A percentile compares a stretch with the other conserved stretches of the same genome.
Conservation (phyloP, 768 basidiomycete species). For the Crepidotus variabilis region DNA sequence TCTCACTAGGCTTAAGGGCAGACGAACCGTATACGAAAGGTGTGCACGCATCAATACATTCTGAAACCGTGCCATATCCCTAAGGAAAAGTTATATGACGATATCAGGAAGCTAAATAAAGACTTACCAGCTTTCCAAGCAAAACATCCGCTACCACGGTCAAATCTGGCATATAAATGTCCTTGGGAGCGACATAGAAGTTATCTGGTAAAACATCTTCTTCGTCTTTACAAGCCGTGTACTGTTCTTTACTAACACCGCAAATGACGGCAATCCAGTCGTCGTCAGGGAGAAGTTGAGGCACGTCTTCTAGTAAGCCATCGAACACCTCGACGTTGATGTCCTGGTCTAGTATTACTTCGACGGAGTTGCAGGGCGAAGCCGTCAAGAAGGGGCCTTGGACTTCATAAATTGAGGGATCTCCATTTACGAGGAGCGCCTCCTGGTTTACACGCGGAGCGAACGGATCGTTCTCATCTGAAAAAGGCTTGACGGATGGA, state of each 20-base stretch:
- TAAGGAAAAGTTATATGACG: not conserved
- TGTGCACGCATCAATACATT: too few relatives aligned
- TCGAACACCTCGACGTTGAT: conserved; percentile 12
- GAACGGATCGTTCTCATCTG: too few relatives aligned
- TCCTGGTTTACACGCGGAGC: too few relatives aligned
- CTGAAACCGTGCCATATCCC: not conserved
- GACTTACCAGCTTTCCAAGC: conserved; percentile 69
- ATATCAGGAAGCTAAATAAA: not conserved
- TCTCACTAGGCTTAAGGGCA: too few relatives aligned
- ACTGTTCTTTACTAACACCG: too few relatives aligned
- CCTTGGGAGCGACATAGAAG: conserved; percentile 73
- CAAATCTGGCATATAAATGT: conserved; percentile 82
- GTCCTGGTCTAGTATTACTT: conserved; percentile 14
- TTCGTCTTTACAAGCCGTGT: conserved; percentile 20
- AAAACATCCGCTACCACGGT: conserved; percentile 72
- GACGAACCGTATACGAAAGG: too few relatives aligned
- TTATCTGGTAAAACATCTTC: conserved; percentile 51
- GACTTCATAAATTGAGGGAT: not conserved
- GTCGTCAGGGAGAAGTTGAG: conserved; percentile 55
- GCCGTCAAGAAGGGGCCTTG: conserved; percentile 12
- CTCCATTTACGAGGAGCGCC: too few relatives aligned
- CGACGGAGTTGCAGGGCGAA: conserved; percentile 7
- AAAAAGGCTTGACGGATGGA: conserved; percentile 36
- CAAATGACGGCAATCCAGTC: conserved; percentile 61
- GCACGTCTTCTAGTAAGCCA: conserved; percentile 16